A percentile compares a stretch with the other conserved stretches of the same genome.
Evolutionary conservation across 2,329 filamentous ascomycete genomes (phyloP).

Genomic region (Colletotrichum theobromicola): DNA sequence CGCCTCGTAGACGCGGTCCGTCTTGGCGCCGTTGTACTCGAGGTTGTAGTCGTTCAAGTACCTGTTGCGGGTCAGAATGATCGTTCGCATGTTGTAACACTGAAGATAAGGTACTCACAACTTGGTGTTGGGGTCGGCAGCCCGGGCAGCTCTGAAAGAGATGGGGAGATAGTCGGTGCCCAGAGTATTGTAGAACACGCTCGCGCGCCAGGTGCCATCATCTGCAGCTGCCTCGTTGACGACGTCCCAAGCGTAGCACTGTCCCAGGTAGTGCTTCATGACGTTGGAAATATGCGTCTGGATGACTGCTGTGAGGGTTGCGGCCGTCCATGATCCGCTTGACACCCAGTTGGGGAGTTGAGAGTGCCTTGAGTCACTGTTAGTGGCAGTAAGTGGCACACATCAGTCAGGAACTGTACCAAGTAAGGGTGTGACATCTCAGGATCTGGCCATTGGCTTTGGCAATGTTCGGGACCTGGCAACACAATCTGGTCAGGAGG

Average conservation of each 20-base stretch:
- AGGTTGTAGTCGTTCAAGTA: conserved; percentile 69
- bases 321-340: conserved; percentile 14
- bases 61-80: background rate
- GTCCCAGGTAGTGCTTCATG: conserved; percentile 47
- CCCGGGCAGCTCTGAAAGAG: conserved; percentile 52
- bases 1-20: conserved; percentile 35
- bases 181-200: conserved; percentile 51
- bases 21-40: conserved; percentile 44
- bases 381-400: background rate
- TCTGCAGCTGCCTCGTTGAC: conserved; percentile 53
- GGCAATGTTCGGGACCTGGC: conserved; percentile 48
- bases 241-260: conserved; percentile 57
- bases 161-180: conserved; percentile 56
- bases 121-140: conserved; percentile 50
- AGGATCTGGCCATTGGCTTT: conserved; percentile 54
- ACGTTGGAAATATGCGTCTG: conserved; percentile 56
- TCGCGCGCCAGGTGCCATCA: conserved; percentile 49
- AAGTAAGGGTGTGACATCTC: conserved; percentile 67
- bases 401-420: conserved; percentile 38
- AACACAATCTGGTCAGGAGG: background rate
- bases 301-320: conserved; percentile 39
- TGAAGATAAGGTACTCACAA: conserved; percentile 38
- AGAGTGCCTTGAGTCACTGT: conserved; percentile 8
- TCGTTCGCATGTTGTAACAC: background rate
- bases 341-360: conserved; percentile 29